These are phyloP conservation scores for Wickerhamomyces mucosus DNA, from an alignment of 805 yeast species.

Conservation along the genomic window DNA sequence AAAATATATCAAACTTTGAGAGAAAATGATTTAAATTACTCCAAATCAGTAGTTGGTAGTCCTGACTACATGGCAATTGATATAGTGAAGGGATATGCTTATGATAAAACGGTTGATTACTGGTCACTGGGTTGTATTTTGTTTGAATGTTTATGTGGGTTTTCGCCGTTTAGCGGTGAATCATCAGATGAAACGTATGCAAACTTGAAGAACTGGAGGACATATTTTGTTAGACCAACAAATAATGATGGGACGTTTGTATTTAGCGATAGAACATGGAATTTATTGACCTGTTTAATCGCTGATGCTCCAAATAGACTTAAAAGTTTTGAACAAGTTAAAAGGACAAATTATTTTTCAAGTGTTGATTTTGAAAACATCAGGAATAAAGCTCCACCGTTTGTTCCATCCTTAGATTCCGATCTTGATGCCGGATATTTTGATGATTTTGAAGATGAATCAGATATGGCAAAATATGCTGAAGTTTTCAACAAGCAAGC, in stretches of 20 bases:
- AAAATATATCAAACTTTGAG: constrained; percentile 72
- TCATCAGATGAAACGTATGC: constrained; percentile 91
- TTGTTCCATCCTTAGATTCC: constrained; percentile 91
- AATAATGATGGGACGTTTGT: constrained; percentile 87
- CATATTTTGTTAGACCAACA: constrained; percentile 80
- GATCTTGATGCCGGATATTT: constrained; percentile 98
- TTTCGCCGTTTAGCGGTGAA: constrained; percentile 94
- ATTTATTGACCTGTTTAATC: constrained; percentile 65
- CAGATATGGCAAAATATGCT: constrained; percentile 94
- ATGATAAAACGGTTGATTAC: constrained; percentile 94
- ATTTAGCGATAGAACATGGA: constrained; percentile 96
- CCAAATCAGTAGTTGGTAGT: constrained; percentile 93
- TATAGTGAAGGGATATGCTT: constrained; percentile 76
- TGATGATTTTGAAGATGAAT: constrained; percentile 94
- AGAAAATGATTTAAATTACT: constrained; percentile 69
- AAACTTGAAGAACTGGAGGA: constrained; percentile 88
- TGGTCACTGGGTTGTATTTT: constrained; percentile 98
- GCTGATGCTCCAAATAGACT: constrained; percentile 71
- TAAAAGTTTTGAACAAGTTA: constrained; percentile 73
- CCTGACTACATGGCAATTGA: constrained; percentile 99
- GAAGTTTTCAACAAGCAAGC: constrained; percentile 92
- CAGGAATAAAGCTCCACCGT: constrained; percentile 77
- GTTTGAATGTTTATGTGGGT: constrained; percentile 92
- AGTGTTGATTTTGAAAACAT: constrained; percentile 74
- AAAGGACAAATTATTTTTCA: constrained; percentile 67